Conservation (phyloP, 108 stramenopile species). For the Nitzschia palea region DNA sequence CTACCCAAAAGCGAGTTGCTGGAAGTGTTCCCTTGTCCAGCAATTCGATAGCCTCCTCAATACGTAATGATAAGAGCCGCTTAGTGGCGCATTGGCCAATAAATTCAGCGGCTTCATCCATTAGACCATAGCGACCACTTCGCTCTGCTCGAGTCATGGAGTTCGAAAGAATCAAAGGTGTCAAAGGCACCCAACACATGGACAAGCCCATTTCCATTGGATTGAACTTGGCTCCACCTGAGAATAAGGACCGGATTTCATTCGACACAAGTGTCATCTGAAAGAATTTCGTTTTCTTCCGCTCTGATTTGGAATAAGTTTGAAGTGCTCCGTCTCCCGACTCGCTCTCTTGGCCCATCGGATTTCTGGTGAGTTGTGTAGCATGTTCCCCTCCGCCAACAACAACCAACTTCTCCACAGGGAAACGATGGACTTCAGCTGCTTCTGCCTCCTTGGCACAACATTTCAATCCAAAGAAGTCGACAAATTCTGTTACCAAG, state of each 20-base stretch:
- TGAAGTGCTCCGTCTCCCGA: no score
- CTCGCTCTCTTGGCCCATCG: no score
- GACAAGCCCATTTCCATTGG: slow-evolving; percentile 16
- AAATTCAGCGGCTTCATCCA: slow-evolving; percentile 16
- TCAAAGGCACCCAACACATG: slow-evolving; percentile 2
- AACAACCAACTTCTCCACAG: slow-evolving; percentile 5
- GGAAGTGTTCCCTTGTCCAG: neutral
- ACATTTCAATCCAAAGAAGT: slow-evolving; percentile 8
- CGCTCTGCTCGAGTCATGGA: neutral
- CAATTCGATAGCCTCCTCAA: neutral
- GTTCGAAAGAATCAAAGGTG: neutral
- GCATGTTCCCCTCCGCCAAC: neutral
- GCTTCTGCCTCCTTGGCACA: neutral
- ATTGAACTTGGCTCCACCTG: slow-evolving; percentile 15
- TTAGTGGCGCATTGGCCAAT: slow-evolving; percentile 8
- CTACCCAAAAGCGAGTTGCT: neutral
- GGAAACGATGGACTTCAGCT: neutral
- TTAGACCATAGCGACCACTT: slow-evolving; percentile 16
- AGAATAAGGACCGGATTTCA: neutral
- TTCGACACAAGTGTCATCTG: neutral
- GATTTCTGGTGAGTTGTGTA: neutral
- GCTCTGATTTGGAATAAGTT: neutral
- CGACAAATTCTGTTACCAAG: slow-evolving; percentile 8
- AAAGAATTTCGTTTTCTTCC: neutral
- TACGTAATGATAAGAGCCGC: neutral